Percentiles rank a stretch among this genome's conserved stretches.
phyloP scores from a whole-genome alignment of 345 rosid genomes.

The Odontarrhena argentea region DNA sequence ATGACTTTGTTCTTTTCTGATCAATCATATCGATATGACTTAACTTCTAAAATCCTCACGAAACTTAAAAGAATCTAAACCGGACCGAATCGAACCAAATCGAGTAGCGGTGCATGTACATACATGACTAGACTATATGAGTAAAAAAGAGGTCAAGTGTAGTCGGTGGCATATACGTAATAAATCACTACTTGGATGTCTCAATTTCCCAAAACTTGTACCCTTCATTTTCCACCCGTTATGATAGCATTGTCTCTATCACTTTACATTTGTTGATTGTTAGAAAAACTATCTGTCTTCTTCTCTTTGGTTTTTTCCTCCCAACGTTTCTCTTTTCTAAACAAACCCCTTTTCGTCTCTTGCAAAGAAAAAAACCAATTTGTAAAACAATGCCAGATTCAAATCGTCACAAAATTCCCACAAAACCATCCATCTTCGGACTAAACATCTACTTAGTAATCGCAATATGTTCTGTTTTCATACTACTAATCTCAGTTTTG shows the following conservation, averaged over 20 bases:
- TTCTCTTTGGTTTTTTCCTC: constrained; percentile 12
- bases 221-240: constrained; percentile 41
- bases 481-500: constrained; percentile 45
- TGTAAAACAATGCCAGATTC: no score
- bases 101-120: no score
- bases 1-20: no score
- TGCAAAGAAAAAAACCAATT: not conserved
- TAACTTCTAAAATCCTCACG: no score
- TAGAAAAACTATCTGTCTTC: constrained; percentile 21
- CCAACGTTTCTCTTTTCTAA: constrained; percentile 28
- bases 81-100: no score
- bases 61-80: no score
- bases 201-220: not conserved
- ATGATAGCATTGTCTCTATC: constrained; percentile 33
- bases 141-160: not conserved
- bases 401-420: constrained; percentile 34
- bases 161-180: constrained; percentile 34
- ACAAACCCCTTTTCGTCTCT: not conserved
- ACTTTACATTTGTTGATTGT: constrained; percentile 4
- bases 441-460: constrained; percentile 63
- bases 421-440: constrained; percentile 53
- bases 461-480: constrained; percentile 47
- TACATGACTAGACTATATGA: no score
- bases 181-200: constrained; percentile 1
- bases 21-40: no score